Conservation (phyloP, 257 asterid species). For the Gentiana dahurica region DNA sequence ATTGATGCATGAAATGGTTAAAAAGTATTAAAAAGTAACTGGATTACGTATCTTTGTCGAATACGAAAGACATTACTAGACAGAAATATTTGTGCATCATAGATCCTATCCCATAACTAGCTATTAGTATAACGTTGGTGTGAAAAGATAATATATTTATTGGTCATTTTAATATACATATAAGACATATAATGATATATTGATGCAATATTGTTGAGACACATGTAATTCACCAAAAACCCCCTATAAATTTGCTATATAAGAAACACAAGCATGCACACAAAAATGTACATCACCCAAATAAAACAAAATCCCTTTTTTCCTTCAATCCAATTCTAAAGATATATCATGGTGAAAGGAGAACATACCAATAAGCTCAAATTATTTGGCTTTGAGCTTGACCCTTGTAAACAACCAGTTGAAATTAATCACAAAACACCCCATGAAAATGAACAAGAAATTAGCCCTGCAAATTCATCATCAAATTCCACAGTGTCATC, state of each 20-base stretch:
- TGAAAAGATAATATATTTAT: no score
- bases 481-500: slow-evolving; percentile 48
- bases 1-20: no score
- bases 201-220: no score
- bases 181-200: no score
- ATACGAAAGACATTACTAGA: no score
- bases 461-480: slow-evolving; percentile 46
- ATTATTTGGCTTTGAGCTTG: slow-evolving; percentile 66
- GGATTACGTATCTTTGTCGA: no score
- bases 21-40: no score
- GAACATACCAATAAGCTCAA: slow-evolving; percentile 24
- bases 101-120: no score
- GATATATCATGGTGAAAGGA: slow-evolving; percentile 15
- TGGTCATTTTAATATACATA: no score
- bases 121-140: no score
- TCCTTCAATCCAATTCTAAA: slow-evolving; percentile 6
- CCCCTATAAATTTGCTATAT: slow-evolving; percentile 18
- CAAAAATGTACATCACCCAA: slow-evolving; percentile 7
- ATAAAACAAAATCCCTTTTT: not conserved
- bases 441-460: slow-evolving; percentile 40
- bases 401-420: slow-evolving; percentile 6
- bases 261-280: slow-evolving; percentile 21
- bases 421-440: slow-evolving; percentile 5
- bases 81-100: no score
- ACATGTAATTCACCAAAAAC: no score